These are phyloP conservation scores for Arctium minus DNA, from an alignment of 129 eudicot species.

Conservation along the genomic window DNA sequence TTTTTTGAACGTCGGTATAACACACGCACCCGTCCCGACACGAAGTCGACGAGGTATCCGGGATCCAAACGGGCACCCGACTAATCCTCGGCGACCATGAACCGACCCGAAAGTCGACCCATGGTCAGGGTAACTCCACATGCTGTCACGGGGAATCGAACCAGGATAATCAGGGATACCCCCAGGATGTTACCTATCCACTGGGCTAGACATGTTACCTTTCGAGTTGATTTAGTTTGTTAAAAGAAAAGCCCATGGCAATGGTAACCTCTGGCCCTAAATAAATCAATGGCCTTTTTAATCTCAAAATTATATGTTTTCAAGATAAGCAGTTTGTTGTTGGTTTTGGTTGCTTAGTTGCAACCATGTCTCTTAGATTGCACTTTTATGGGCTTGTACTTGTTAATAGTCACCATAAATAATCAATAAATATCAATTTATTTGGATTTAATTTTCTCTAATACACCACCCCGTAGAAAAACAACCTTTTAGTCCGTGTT, in stretches of 20 bases:
- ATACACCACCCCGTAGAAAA: background rate
- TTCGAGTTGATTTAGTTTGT: constrained; percentile 15
- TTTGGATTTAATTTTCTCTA: background rate
- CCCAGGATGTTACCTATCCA: too few species aligned
- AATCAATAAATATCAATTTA: background rate
- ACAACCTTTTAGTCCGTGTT: background rate
- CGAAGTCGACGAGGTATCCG: too few species aligned
- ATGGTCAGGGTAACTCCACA: too few species aligned
- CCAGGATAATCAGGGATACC: too few species aligned
- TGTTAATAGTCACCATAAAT: background rate
- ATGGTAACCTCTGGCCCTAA: too few species aligned
- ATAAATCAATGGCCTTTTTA: background rate
- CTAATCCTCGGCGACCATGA: too few species aligned
- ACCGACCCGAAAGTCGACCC: too few species aligned
- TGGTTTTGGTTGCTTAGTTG: background rate
- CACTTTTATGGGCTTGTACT: background rate
- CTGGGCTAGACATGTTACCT: background rate
- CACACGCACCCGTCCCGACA: too few species aligned
- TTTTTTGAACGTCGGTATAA: too few species aligned
- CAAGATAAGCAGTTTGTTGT: background rate
- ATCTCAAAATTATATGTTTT: background rate
- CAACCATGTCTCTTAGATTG: background rate
- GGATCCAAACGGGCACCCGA: too few species aligned
- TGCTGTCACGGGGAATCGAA: too few species aligned
- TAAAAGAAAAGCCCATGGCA: background rate